These are phyloP conservation scores for Cryptococcus jaspeensis DNA, from an alignment of 1,284 basidiomycete genomes.

Conservation along the genomic window DNA sequence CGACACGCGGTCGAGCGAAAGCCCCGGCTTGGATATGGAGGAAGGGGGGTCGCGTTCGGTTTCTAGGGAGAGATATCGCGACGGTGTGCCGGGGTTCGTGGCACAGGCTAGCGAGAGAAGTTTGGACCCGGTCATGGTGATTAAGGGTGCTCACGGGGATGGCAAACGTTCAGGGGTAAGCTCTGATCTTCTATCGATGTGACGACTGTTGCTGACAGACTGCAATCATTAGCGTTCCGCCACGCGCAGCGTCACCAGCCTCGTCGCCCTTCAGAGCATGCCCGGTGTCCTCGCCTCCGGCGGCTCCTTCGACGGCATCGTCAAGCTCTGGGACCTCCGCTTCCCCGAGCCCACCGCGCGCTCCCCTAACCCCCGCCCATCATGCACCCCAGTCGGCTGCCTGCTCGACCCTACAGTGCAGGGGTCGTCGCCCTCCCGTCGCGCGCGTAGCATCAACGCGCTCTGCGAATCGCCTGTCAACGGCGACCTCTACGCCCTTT, in stretches of 20 bases:
- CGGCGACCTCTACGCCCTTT: slow-evolving; percentile 42
- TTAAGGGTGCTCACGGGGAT: slow-evolving; percentile 36
- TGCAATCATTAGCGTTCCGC: slow-evolving; percentile 35
- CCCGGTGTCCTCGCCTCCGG: slow-evolving; percentile 48
- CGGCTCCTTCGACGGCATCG: slow-evolving; percentile 48
- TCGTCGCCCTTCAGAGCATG: slow-evolving; percentile 45
- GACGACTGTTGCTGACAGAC: background rate
- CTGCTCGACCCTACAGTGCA: slow-evolving; percentile 40
- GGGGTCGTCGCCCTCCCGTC: slow-evolving; percentile 24
- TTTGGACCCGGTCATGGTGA: slow-evolving; percentile 34
- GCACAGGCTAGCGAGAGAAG: slow-evolving; percentile 17
- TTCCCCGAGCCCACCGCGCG: slow-evolving; percentile 28
- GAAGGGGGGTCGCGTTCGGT: background rate
- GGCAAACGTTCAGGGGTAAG: slow-evolving; percentile 12
- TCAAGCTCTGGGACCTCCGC: slow-evolving; percentile 53
- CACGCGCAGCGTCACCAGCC: slow-evolving; percentile 44
- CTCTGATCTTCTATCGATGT: background rate
- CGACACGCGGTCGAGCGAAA: slow-evolving; percentile 4
- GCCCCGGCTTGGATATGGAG: background rate
- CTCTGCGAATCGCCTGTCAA: slow-evolving; percentile 39
- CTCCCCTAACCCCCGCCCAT: slow-evolving; percentile 20
- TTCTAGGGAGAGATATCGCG: slow-evolving; percentile 25
- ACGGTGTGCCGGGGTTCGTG: slow-evolving; percentile 31
- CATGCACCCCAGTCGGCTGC: slow-evolving; percentile 19
- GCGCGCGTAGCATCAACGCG: slow-evolving; percentile 41